Percentiles rank a stretch among this genome's conserved stretches.
phyloP scores from a whole-genome alignment of 192 early-diverging fungal genomes.

The Umbelopsis sp. region DNA sequence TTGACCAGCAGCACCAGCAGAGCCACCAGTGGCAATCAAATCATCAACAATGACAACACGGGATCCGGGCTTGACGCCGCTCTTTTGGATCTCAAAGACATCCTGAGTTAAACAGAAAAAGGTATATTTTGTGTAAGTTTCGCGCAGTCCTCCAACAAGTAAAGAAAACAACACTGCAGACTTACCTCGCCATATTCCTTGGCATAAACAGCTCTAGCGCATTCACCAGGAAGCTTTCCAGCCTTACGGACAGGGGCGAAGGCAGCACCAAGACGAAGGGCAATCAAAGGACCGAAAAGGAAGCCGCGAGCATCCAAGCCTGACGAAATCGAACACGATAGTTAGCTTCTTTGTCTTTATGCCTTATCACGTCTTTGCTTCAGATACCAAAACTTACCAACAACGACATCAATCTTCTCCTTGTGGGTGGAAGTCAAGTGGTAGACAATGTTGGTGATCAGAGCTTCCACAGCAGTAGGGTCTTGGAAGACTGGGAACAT shows the following conservation, averaged over 20 bases:
- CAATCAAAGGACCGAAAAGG: constrained; percentile 91
- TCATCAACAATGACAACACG: constrained; percentile 95
- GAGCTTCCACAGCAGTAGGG: constrained; percentile 87
- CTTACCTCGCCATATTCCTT: constrained; percentile 92
- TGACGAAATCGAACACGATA: not conserved
- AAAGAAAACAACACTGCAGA: constrained; percentile 21
- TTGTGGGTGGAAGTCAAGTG: constrained; percentile 65
- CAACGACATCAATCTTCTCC: constrained; percentile 84
- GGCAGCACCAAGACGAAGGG: constrained; percentile 79
- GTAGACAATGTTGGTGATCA: constrained; percentile 86
- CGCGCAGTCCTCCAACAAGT: not conserved
- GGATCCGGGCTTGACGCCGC: constrained; percentile 76
- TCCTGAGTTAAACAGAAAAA: constrained; percentile 53
- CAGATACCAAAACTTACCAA: constrained; percentile 57
- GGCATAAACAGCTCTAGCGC: constrained; percentile 69
- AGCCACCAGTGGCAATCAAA: constrained; percentile 82
- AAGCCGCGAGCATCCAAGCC: constrained; percentile 97
- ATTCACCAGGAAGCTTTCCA: constrained; percentile 91
- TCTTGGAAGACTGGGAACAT: constrained; percentile 97
- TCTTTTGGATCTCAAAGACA: constrained; percentile 89
- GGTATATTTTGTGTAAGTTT: not conserved
- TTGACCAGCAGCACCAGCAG: constrained; percentile 52
- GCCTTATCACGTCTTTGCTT: not conserved
- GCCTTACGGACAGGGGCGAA: constrained; percentile 97
- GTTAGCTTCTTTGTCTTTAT: too few species aligned